Base-by-base conservation (phyloP, 2,329 filamentous ascomycete species). In the Diaporthe citri region DNA sequence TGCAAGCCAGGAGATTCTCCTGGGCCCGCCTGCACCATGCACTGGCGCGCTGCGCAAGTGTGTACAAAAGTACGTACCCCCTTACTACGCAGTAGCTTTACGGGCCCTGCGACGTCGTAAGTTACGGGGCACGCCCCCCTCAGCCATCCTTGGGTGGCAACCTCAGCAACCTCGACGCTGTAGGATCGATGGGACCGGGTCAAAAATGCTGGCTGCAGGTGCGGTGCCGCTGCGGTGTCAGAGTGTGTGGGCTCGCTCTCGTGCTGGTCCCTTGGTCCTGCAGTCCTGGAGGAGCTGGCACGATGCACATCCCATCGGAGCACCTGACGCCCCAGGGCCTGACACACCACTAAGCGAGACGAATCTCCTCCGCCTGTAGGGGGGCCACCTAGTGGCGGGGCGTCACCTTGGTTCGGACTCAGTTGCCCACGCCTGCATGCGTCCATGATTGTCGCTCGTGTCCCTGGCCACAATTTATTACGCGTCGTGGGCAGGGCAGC, bases 91-190 rank as follows among this genome's bases (percentile, higher is more conserved):
- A 55, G 74, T 74, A 75, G 59, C 56, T 64, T 71, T 64, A 48
- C 48, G 57, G 51, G 46, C 70, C 57, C 55, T 59, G 72, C 74
- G 55, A 43, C 51, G 71, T 69, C 74, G 74, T 75, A 75, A 74
- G 74, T 69, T 75, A 73, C 70, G 60, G 73, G 71, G 62, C 74
- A 70, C 52, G 62, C 60, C 71, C 67, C 46, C 71, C 28, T 48
- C 48, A 39, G 56, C 56, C 70, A 60, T 72, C 8, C 52, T 59
- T 52, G 57, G 57, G 71, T 72, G 56, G 56, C 70, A 43, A 60
- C 62, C 71, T 71, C 31, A 73, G 71, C 71, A 64, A 71, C 48
- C 71, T 67, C 52, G 71, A 71, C 34, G 28, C 31, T 74, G 28
- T 51, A 52, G 55, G 66, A 52, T 72, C 66, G 39, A 70, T 46